A percentile compares a stretch with the other conserved stretches of the same genome.
phyloP scores from a whole-genome alignment of 2,329 filamentous ascomycete species.

The Sphaerulina vaccinii region DNA sequence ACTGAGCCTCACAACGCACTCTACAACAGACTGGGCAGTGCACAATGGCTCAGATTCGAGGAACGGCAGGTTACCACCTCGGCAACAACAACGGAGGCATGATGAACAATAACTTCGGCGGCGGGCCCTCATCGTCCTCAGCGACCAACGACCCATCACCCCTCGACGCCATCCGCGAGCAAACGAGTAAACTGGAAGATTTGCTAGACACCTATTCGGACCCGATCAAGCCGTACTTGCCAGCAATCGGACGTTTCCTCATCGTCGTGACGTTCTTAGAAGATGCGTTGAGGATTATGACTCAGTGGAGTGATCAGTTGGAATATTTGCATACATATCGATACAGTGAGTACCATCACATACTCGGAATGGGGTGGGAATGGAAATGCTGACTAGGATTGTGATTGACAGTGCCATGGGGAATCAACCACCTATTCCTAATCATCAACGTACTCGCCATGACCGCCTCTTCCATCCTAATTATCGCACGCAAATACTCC shows the following conservation, averaged over 20 bases:
- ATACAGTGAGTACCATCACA: conserved; percentile 78
- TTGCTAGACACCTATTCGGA: conserved; percentile 82
- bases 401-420: conserved; percentile 70
- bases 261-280: conserved; percentile 99
- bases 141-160: conserved; percentile 69
- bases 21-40: no score
- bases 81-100: conserved; percentile 59
- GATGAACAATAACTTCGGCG: conserved; percentile 41
- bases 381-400: not conserved
- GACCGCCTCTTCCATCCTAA: conserved; percentile 67
- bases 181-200: conserved; percentile 99
- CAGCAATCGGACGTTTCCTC: conserved; percentile 91
- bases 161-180: conserved; percentile 84
- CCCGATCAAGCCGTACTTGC: conserved; percentile 94
- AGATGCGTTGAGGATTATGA: conserved; percentile 92
- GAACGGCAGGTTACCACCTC: conserved; percentile 77
- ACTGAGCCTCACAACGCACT: no score
- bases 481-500: conserved; percentile 89
- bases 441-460: conserved; percentile 87
- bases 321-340: conserved; percentile 90
- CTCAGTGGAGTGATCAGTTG: conserved; percentile 95
- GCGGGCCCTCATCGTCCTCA: conserved; percentile 46
- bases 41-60: conserved; percentile 60
- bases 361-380: no score
- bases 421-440: conserved; percentile 90